These are phyloP conservation scores for Theileria sp. DNA, from an alignment of 169 alveolate genomes.

Conservation along the genomic window DNA sequence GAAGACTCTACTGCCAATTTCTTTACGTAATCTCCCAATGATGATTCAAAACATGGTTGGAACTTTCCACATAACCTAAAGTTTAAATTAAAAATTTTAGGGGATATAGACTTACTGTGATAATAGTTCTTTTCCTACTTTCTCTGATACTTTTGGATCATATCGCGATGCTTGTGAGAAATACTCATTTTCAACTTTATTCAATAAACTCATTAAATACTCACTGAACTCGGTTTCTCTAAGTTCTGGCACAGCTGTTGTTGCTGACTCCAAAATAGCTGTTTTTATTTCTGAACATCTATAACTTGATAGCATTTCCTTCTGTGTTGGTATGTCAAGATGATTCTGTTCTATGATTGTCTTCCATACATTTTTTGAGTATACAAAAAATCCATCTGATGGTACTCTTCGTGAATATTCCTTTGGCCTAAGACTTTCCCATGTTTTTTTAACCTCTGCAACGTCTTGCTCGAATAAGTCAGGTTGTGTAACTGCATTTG, in stretches of 20 bases:
- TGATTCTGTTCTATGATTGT: slow-evolving; percentile 82
- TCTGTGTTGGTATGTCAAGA: slow-evolving; percentile 82
- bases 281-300: slow-evolving; percentile 81
- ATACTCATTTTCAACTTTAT: slow-evolving; percentile 62
- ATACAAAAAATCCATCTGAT: slow-evolving; percentile 84
- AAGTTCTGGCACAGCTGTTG: slow-evolving; percentile 37
- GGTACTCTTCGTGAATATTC: slow-evolving; percentile 82
- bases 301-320: slow-evolving; percentile 83
- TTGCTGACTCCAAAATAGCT: slow-evolving; percentile 56
- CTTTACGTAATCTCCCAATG: slow-evolving; percentile 51
- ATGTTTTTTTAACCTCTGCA: slow-evolving; percentile 46
- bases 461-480: slow-evolving; percentile 75
- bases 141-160: slow-evolving; percentile 56
- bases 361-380: slow-evolving; percentile 71
- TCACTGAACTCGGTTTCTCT: slow-evolving; percentile 49
- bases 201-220: slow-evolving; percentile 52
- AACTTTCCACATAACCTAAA: slow-evolving; percentile 42
- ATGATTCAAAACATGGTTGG: slow-evolving; percentile 68
- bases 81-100: no score
- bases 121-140: slow-evolving; percentile 59
- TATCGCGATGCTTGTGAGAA: slow-evolving; percentile 71
- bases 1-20: slow-evolving; percentile 57
- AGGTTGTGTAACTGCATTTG: slow-evolving; percentile 74
- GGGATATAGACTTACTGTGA: slow-evolving; percentile 4
- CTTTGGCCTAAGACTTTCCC: slow-evolving; percentile 74